phyloP scores from a whole-genome alignment of 495 filamentous ascomycete species.

The Neurospora cerealis region DNA sequence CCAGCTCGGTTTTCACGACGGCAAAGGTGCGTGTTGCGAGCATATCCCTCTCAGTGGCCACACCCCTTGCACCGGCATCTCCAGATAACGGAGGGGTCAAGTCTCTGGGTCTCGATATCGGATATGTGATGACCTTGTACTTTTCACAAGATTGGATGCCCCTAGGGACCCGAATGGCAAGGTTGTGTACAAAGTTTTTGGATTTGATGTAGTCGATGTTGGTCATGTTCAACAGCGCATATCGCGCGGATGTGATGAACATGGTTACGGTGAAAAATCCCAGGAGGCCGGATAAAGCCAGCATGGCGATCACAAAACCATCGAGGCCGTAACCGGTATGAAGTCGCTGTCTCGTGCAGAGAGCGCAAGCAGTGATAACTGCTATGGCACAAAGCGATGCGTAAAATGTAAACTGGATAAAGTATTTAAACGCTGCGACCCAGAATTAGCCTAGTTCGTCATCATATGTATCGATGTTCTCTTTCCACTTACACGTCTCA shows the following conservation, averaged over 20 bases:
- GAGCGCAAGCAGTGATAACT: conserved; percentile 39
- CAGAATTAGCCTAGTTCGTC: neutral
- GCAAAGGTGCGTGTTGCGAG: conserved; percentile 57
- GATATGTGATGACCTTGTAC: conserved; percentile 32
- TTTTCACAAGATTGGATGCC: conserved; percentile 31
- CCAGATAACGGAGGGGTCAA: conserved; percentile 4
- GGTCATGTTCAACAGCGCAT: conserved; percentile 61
- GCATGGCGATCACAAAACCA: conserved; percentile 24
- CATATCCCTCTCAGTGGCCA: conserved; percentile 22
- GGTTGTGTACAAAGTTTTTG: conserved; percentile 51
- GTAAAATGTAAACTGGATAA: conserved; percentile 74
- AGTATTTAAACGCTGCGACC: conserved; percentile 65
- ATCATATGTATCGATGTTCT: neutral
- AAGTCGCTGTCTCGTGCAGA: conserved; percentile 19
- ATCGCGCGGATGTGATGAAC: conserved; percentile 57
- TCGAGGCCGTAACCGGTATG: conserved; percentile 19
- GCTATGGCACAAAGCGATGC: conserved; percentile 56
- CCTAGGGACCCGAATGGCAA: conserved; percentile 65
- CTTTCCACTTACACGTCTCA: conserved; percentile 46
- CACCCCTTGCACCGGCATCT: neutral
- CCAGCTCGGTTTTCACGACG: conserved; percentile 58
- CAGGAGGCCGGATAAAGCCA: conserved; percentile 51
- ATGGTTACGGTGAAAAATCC: conserved; percentile 66
- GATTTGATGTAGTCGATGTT: conserved; percentile 70
- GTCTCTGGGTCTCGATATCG: conserved; percentile 19